A percentile compares a stretch with the other conserved stretches of the same genome.
Conservation (phyloP, 306 rosid species). For the Cucurbita maxima region DNA sequence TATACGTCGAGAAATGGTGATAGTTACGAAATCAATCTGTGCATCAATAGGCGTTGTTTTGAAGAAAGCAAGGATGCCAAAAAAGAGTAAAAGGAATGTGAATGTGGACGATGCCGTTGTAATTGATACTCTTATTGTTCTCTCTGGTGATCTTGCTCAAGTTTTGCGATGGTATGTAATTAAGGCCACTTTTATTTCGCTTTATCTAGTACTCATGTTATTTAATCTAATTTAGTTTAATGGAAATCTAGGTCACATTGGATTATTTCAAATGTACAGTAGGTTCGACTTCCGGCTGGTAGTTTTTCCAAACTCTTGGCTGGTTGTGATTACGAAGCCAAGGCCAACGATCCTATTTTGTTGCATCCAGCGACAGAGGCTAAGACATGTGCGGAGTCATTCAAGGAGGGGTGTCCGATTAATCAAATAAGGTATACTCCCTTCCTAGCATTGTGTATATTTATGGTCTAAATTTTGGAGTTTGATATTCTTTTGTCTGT, state of each 20-base stretch:
- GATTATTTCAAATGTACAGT: slow-evolving; percentile 28
- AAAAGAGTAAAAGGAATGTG: slow-evolving; percentile 35
- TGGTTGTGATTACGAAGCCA: slow-evolving; percentile 29
- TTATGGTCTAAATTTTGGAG: neutral
- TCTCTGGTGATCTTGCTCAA: slow-evolving; percentile 62
- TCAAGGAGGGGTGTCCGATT: slow-evolving; percentile 16
- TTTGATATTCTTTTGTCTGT: neutral
- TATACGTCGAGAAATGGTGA: neutral
- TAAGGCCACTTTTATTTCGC: neutral
- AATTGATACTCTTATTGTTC: slow-evolving; percentile 55
- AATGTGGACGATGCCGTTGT: slow-evolving; percentile 35
- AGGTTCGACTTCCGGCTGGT: slow-evolving; percentile 42
- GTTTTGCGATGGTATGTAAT: slow-evolving; percentile 55
- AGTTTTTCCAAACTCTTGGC: slow-evolving; percentile 30
- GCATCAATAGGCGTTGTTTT: slow-evolving; percentile 48
- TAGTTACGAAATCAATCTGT: neutral
- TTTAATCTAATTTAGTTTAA: neutral
- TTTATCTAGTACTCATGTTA: neutral
- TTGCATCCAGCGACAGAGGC: slow-evolving; percentile 11
- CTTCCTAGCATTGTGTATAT: neutral
- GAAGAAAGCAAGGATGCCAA: slow-evolving; percentile 70
- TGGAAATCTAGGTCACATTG: slow-evolving; percentile 8
- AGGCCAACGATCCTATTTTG: slow-evolving; percentile 13
- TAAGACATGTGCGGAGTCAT: slow-evolving; percentile 18
- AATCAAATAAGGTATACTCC: slow-evolving; percentile 40